Base-by-base conservation (phyloP, 1,284 basidiomycete species). In the Cerrena zonata region DNA sequence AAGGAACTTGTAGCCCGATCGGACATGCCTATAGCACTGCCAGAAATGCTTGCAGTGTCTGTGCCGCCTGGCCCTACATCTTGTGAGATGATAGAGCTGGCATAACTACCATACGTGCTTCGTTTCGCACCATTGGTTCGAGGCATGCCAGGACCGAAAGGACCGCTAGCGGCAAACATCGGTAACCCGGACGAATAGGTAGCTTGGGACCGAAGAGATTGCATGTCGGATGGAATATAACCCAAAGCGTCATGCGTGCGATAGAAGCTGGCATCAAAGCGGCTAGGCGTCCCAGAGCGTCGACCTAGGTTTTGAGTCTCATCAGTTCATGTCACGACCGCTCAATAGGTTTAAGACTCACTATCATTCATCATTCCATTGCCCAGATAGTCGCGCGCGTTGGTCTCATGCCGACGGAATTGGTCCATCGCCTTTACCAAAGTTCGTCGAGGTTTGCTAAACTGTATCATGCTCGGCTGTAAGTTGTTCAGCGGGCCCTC, bases 381-480 rank as follows among this genome's bases (percentile, higher is more conserved):
- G 39, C 69, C 67, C 52, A 83, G 64, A 60, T 76, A 90, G 62
- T 86, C 87, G 56, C 83, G 82, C 19, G 91, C 92, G 61, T 75
- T 87, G 5, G 90, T 89, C 66, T 94, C 92, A 61, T 93, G 89
- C 47, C 91, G 80, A 52, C 89, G 84, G 79, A 91, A 95, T 50
- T 89, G 90, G 59, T 94, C 92, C 80, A 92, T 86, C 2, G 89
- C 86, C 66, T 91, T 91, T 55, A 79, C 79, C 21, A 92, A 76
- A 4, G 91, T 81, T 50, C 91, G 86, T 49, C 92, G 82, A 18
- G 94, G 94, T 70, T 94, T 94, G 76, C 89, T 92, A 73, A 99
- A 98, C 66, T 98, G 96, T 51, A 99, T 97, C 94, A 99, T 95
- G 70, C 91, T 94, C 4, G 93, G 80, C 67, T 98, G 96, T 36